These are phyloP conservation scores for Alternaria sp. DNA, from an alignment of 2,329 filamentous ascomycete species.

Conservation along the genomic window DNA sequence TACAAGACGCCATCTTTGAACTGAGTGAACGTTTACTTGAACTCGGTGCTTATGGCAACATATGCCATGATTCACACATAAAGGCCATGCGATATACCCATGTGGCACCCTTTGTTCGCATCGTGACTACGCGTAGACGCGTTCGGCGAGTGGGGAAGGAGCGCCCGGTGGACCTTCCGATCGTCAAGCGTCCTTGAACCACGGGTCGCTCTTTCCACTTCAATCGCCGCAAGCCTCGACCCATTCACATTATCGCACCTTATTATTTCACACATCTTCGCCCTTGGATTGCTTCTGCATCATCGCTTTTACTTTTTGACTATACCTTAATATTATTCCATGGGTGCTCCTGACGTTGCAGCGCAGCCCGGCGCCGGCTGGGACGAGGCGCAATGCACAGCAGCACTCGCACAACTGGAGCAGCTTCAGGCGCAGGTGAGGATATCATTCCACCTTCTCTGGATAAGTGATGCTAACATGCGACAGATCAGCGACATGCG, in stretches of 20 bases:
- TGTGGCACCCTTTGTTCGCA: not conserved
- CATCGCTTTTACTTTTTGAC: not conserved
- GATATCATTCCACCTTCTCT: not conserved
- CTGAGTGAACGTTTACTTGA: too few species aligned
- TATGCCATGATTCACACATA: not conserved
- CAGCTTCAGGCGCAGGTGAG: constrained; percentile 52
- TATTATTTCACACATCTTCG: not conserved
- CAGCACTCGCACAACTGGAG: constrained; percentile 54
- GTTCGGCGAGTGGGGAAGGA: constrained; percentile 12
- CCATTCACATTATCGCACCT: constrained; percentile 11
- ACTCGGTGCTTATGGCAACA: too few species aligned
- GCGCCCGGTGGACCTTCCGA: constrained; percentile 11
- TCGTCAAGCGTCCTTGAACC: constrained; percentile 11
- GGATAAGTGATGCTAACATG: constrained; percentile 6
- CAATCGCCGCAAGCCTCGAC: constrained; percentile 4
- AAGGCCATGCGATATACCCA: too few species aligned
- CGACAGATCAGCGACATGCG: constrained; percentile 52
- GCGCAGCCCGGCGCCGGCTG: constrained; percentile 33
- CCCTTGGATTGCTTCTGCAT: not conserved
- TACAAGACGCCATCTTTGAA: not conserved
- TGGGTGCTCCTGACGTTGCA: constrained; percentile 22
- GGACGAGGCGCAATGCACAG: constrained; percentile 50
- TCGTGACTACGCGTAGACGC: constrained; percentile 26
- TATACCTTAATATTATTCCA: constrained; percentile 7
- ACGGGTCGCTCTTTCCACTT: constrained; percentile 4